phyloP scores from a whole-genome alignment of 306 rosid species.

The Cucumis sativus region Cucumber_9930_V3 NC_026660.2:7163001-7163500 shows the following conservation, averaged over 20 bases:
- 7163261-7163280: background rate
- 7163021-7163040: too few species aligned
- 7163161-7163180: background rate
- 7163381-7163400: conserved; percentile 95
- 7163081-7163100: too few species aligned
- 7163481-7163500: conserved; percentile 15
- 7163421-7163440: background rate
- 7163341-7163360: conserved; percentile 76
- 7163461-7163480: background rate
- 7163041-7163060: too few species aligned
- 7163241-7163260: background rate
- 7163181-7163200: background rate
- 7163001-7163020: too few species aligned
- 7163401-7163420: conserved; percentile 46
- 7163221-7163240: background rate
- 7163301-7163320: background rate
- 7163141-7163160: background rate
- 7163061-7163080: too few species aligned
- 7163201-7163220: too few species aligned
- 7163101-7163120: too few species aligned
- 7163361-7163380: conserved; percentile 99
- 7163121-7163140: background rate
- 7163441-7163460: background rate
- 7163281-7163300: background rate
- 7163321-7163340: conserved; percentile 75